These are phyloP conservation scores for Backusella mclennaniae DNA, from an alignment of 192 early-diverging fungal genomes.

Conservation along the genomic window DNA sequence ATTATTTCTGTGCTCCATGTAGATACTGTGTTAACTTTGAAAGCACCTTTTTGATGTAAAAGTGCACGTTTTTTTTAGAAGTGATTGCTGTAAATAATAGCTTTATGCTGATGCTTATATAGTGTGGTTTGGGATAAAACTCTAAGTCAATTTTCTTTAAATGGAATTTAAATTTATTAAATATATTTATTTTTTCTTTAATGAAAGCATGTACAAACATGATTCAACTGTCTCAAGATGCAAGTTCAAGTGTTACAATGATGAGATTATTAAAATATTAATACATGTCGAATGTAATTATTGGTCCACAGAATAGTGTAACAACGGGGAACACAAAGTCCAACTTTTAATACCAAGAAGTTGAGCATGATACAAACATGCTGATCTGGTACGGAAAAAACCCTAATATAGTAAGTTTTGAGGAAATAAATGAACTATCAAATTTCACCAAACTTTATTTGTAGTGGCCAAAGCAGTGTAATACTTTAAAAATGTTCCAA, in stretches of 20 bases:
- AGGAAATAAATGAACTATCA: neutral
- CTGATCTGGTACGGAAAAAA: neutral
- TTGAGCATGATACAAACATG: neutral
- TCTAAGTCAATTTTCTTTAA: neutral
- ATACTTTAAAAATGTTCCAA: neutral
- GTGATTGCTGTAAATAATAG: too few relatives aligned
- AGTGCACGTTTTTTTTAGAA: too few relatives aligned
- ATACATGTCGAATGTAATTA: neutral
- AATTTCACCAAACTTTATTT: neutral
- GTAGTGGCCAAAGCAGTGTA: neutral
- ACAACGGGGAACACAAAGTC: neutral
- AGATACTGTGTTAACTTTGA: too few relatives aligned
- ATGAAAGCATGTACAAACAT: neutral
- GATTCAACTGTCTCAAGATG: neutral
- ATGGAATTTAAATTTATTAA: neutral
- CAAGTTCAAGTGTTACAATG: neutral
- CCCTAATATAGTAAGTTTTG: neutral
- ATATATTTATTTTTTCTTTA: neutral
- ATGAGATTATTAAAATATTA: neutral
- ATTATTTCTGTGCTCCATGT: too few relatives aligned
- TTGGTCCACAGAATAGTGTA: neutral
- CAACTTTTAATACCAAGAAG: neutral
- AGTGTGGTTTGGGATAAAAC: neutral
- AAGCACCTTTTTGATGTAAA: too few relatives aligned
- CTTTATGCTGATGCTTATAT: too few relatives aligned